Conservation (phyloP, 495 filamentous ascomycete genomes). For the Lasiosphaeriaceae sp. region DNA sequence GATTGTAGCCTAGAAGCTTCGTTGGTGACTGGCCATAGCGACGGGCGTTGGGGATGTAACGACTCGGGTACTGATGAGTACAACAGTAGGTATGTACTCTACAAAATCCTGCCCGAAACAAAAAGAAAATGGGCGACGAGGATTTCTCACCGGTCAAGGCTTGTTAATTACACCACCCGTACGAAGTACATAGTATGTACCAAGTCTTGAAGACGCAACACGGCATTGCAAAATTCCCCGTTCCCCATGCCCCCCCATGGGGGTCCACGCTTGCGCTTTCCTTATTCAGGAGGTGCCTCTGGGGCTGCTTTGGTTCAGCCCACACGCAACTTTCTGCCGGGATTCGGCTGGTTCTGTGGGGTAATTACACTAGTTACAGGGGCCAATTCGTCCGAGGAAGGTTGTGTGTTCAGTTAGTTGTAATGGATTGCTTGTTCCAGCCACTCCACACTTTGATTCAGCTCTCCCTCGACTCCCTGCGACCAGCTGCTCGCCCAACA, state of each 20-base stretch:
- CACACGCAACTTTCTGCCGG: neutral
- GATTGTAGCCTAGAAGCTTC: neutral
- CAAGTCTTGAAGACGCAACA: too few relatives aligned
- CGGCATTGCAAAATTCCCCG: neutral
- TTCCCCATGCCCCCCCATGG: too few relatives aligned
- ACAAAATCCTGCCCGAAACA: too few relatives aligned
- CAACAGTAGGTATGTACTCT: too few relatives aligned
- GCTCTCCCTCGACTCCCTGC: too few relatives aligned
- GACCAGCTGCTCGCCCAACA: neutral
- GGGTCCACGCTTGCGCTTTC: constrained; percentile 1
- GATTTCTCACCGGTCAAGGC: neutral
- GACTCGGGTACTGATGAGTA: neutral
- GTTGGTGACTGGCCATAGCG: neutral
- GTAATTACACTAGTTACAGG: too few relatives aligned
- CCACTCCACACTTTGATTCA: constrained; percentile 7
- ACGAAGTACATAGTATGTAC: too few relatives aligned
- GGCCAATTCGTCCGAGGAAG: constrained; percentile 9
- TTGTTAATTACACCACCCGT: neutral
- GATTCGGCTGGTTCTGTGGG: constrained; percentile 2
- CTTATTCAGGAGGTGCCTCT: neutral
- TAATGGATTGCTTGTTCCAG: constrained; percentile 2
- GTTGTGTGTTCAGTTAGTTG: neutral
- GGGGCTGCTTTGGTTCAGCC: neutral
- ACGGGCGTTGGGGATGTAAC: neutral
- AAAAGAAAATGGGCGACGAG: neutral